A percentile compares a stretch with the other conserved stretches of the same genome.
These are phyloP conservation scores for Hymenoscyphus linearis DNA, from an alignment of 2,329 filamentous ascomycete genomes.

Conservation along the genomic window DNA sequence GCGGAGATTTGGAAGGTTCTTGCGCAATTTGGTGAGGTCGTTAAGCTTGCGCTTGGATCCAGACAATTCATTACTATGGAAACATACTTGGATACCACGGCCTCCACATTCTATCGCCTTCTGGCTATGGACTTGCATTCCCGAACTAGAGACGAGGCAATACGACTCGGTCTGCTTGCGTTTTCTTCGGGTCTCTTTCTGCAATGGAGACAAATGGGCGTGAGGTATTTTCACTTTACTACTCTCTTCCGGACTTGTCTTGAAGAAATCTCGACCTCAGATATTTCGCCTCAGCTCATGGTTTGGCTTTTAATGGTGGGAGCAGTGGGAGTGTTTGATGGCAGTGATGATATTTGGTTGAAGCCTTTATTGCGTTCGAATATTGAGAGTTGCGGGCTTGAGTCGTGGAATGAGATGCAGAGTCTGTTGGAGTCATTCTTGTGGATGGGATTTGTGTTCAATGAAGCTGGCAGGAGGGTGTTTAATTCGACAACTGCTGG, in stretches of 20 bases:
- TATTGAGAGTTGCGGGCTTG: not conserved
- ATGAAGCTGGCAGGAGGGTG: not conserved
- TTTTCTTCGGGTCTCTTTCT: not conserved
- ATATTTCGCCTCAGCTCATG: not conserved
- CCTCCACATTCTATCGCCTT: slow-evolving; percentile 18
- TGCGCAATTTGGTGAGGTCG: not conserved
- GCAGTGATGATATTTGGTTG: not conserved
- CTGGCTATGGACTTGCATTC: not conserved
- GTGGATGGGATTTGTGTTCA: not conserved
- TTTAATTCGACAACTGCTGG: not conserved
- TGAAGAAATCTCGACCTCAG: not conserved
- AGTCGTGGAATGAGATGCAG: not conserved
- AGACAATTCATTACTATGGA: slow-evolving; percentile 20
- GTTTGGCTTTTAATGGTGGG: not conserved
- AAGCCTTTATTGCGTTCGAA: not conserved
- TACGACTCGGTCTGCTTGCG: not conserved
- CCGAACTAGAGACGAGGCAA: not conserved
- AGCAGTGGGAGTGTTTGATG: not conserved
- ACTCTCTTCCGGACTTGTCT: not conserved
- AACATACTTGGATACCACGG: slow-evolving; percentile 32
- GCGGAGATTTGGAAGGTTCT: not conserved
- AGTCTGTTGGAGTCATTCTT: not conserved
- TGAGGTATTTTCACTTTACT: not conserved
- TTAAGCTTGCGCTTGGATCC: slow-evolving; percentile 17
- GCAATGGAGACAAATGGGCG: not conserved